A percentile compares a stretch with the other conserved stretches of the same genome.
These are phyloP conservation scores for Eustoma russellianum DNA, from an alignment of 257 asterid genomes.

Conservation along the genomic window DNA sequence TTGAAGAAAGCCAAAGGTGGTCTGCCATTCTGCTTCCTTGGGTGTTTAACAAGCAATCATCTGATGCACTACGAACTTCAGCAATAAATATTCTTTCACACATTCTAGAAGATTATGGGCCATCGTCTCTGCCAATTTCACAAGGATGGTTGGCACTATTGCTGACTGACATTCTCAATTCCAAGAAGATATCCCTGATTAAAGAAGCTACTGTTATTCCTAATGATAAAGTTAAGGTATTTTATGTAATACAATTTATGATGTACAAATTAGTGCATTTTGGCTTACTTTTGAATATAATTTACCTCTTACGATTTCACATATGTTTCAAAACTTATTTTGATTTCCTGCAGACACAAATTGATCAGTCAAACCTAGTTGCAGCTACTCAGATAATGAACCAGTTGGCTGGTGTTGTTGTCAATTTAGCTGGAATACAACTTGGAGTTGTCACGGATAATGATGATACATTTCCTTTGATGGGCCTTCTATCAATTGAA, in stretches of 20 bases:
- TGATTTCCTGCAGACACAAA: constrained; percentile 75
- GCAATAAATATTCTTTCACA: constrained; percentile 78
- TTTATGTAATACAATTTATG: constrained; percentile 15
- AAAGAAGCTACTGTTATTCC: constrained; percentile 52
- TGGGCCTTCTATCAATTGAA: constrained; percentile 74
- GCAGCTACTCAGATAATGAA: constrained; percentile 79
- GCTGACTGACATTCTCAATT: constrained; percentile 55
- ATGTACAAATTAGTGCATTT: neutral
- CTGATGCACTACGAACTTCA: constrained; percentile 60
- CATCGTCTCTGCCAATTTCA: constrained; percentile 80
- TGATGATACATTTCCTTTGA: constrained; percentile 66
- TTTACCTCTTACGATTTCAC: neutral
- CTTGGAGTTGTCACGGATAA: constrained; percentile 52
- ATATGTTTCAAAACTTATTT: constrained; percentile 12
- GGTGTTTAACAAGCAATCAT: constrained; percentile 63
- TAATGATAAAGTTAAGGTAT: constrained; percentile 78
- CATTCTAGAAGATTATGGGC: constrained; percentile 96
- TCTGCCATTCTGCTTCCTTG: constrained; percentile 80
- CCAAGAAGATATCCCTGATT: constrained; percentile 45
- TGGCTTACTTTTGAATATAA: neutral
- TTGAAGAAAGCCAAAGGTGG: constrained; percentile 96
- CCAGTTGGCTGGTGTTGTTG: constrained; percentile 82
- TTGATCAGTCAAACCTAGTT: constrained; percentile 71
- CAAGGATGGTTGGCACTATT: constrained; percentile 93
- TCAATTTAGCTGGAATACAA: constrained; percentile 80